phyloP scores from a whole-genome alignment of 164 flowering plant species.

The Dillenia suffruticosa region DNA sequence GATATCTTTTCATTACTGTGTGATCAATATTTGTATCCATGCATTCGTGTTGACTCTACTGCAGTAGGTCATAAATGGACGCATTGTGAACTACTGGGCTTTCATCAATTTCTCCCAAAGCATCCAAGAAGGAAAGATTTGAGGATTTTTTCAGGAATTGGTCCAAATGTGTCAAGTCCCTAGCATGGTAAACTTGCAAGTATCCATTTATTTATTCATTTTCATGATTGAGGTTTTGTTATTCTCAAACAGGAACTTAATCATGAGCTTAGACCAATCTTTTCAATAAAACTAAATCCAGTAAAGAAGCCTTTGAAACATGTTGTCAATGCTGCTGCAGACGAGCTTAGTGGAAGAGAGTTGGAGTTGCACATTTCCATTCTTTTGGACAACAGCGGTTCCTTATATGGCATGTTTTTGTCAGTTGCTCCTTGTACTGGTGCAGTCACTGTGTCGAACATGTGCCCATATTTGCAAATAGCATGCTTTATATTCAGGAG shows the following conservation, averaged over 20 bases:
- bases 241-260: conserved; percentile 36
- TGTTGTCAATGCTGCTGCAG: conserved; percentile 28
- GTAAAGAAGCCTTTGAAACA: conserved; percentile 50
- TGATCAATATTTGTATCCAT: not conserved
- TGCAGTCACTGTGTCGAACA: no score
- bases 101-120: conserved; percentile 60
- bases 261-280: conserved; percentile 42
- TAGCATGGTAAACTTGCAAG: conserved; percentile 47
- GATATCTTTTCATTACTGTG: not conserved
- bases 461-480: no score
- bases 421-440: not conserved
- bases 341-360: conserved; percentile 44
- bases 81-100: conserved; percentile 53
- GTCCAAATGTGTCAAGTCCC: conserved; percentile 59
- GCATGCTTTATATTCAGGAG: conserved; percentile 28
- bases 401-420: conserved; percentile 40
- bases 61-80: conserved; percentile 69
- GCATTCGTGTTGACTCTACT: not conserved
- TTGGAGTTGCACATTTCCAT: conserved; percentile 45
- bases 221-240: not conserved
- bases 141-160: conserved; percentile 52
- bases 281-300: conserved; percentile 42
- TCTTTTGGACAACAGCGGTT: conserved; percentile 53
- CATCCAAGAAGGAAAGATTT: conserved; percentile 48
- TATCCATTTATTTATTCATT: no score